Conservation (phyloP, 257 asterid species). For the Asclepias syriaca region DNA sequence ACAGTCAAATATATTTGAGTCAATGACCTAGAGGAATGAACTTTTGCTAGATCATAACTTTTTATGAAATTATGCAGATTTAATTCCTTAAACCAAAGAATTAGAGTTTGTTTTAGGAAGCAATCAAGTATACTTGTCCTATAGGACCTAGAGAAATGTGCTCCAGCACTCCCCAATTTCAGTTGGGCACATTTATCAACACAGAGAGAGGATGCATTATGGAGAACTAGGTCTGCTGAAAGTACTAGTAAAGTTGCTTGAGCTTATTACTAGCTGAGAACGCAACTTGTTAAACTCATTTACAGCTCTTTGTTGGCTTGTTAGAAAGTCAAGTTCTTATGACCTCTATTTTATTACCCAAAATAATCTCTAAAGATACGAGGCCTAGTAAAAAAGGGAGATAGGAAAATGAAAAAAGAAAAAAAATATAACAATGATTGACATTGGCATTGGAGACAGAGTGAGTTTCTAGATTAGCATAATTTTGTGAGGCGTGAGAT, state of each 20-base stretch:
- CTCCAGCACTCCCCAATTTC: not conserved
- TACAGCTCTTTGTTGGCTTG: slow-evolving; percentile 2
- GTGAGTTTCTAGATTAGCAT: not conserved
- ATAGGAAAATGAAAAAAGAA: too few species aligned
- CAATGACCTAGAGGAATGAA: not conserved
- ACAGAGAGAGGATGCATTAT: not conserved
- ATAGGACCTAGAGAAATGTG: not conserved
- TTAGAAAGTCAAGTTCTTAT: not conserved
- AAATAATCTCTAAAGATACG: not conserved
- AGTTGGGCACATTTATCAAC: not conserved
- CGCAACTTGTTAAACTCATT: not conserved
- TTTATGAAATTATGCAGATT: not conserved
- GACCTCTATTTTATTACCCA: not conserved
- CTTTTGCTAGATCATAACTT: not conserved
- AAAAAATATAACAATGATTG: not conserved
- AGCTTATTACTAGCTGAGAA: not conserved
- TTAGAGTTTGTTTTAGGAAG: not conserved
- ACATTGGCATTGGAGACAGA: not conserved
- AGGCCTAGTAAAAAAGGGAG: not conserved
- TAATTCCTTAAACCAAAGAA: not conserved
- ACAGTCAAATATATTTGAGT: not conserved
- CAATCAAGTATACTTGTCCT: not conserved
- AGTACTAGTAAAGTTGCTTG: not conserved
- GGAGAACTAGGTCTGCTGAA: not conserved
- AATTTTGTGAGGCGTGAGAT: not conserved